Evolutionary conservation across 2,329 filamentous ascomycete species (phyloP), one percentile per base, ranked within the genome.

Genomic region (Claviceps citrina): DNA sequence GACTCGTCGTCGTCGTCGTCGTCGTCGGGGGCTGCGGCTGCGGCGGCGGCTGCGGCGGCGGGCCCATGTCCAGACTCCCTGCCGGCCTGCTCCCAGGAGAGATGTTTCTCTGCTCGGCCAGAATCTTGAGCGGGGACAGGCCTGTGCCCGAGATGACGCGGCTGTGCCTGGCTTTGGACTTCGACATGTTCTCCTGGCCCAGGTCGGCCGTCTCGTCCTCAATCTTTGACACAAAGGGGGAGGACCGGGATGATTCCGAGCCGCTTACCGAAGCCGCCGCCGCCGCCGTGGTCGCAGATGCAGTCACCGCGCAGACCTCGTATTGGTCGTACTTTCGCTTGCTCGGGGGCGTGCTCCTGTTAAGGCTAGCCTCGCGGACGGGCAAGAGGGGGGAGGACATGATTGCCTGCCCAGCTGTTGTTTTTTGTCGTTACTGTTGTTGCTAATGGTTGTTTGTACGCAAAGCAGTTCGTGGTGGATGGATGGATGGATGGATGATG

Each of bases 111-210:
- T 57, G 54, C 30, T 58, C 58, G 25, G 62, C 53, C 27, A 76
- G 60, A 36, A 76, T 71, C 58, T 71, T 73, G 27, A 76, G 61
- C 30, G 72, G 72, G 38, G 72, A 73, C 25, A 75, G 65, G 48
- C 71, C 71, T 42, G 59, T 66, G 41, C 72, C 71, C 26, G 72
- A 73, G 39, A 75, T 58, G 47, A 76, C 67, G 45, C 72, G 67
- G 18, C 70, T 73, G 44, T 69, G 65, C 36, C 68, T 65, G 46
- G 58, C 53, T 49, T 70, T 70, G 36, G 60, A 59, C 9, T 67
- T 63, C 31, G 64, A 65, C 28, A 60, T 46, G 53, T 72, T 66
- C 52, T 71, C 65, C 49, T 70, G 62, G 45, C 62, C 61, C 26
- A 49, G 43, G 20, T 43, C 43, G 7, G 40, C 40, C 12, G 48